Evolutionary conservation across 2,329 filamentous ascomycete species (phyloP), one percentile per base, ranked within the genome.

Genomic region (Claviceps cyperi): DNA sequence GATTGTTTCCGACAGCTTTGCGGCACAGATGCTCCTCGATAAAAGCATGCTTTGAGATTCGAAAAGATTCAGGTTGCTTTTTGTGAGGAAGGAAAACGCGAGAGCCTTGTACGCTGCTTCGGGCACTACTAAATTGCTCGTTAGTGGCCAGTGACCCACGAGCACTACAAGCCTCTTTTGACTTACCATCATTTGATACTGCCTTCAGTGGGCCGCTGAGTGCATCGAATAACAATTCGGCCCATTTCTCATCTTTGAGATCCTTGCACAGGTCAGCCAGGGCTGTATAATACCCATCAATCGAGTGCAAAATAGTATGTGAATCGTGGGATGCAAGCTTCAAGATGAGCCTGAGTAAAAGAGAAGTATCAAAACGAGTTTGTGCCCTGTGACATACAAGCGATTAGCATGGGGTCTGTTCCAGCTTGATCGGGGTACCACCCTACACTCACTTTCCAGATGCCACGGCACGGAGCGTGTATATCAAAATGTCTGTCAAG

Each of bases 1-100:
- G 9, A 79, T 69, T 21, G 66, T 65, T 13, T 60, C 58, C 0
- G 71, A 70, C 1, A 80, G 62, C 2, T 56, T 56, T 28, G 66
- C 59, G 4, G 69, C 56, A 32, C 72, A 59, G 32, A 79, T 58
- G 19, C 55, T 51, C 2, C 58, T 53, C 7, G 68, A 64, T 15
- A 77, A 64, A 0, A 41, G 46, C 15, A 51, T 51, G 5, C 70
- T 61, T 15, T 70, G 66, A 13, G 59, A 54, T 53, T 76, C 68
- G 37, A 78, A 64, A 6, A 71, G 57, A 1, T 49, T 40, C 2
- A 78, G 49, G 14, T 68, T 58, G 13, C 58, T 56, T 14, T 58
- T 58, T 1, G 66, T 59, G 9, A 75, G 52, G 51, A 73, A 73
- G 4, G 58, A 57, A n/a, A 62, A 57, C 2, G 65, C 65, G 48